A percentile compares a stretch with the other conserved stretches of the same genome.
phyloP scores from a whole-genome alignment of 163 green algal genomes.

The Coccomyxa subellipsoidea region DNA sequence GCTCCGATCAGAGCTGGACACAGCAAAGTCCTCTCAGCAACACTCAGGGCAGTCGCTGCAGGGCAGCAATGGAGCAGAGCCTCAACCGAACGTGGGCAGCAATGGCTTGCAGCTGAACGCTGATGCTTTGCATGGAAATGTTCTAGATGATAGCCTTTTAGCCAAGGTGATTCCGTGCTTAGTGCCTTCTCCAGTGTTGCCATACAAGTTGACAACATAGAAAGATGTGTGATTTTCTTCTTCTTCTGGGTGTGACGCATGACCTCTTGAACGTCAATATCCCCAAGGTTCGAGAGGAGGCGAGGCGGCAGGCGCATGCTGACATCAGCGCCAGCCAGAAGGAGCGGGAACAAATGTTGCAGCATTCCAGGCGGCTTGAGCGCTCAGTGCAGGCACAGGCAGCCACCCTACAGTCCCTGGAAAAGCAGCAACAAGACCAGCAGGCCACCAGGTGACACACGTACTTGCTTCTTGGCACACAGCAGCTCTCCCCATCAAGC shows the following conservation, averaged over 20 bases:
- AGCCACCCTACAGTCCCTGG: background rate
- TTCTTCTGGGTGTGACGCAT: no score
- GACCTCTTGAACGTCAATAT: no score
- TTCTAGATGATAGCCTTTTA: background rate
- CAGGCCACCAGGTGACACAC: background rate
- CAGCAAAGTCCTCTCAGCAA: background rate
- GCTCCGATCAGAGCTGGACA: slow-evolving; percentile 24
- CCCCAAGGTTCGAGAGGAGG: slow-evolving; percentile 2
- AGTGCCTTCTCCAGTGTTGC: no score
- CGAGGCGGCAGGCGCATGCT: background rate
- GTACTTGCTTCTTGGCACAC: background rate
- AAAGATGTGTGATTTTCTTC: no score
- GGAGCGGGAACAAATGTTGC: background rate
- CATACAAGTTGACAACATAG: no score
- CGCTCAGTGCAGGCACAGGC: background rate
- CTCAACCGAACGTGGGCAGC: background rate
- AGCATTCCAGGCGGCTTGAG: background rate
- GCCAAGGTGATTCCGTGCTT: no score
- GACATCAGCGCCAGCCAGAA: background rate
- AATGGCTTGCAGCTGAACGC: no score
- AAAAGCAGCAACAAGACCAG: background rate
- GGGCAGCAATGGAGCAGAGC: background rate
- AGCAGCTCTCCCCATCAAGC: no score
- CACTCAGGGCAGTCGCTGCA: background rate
- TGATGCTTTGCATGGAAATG: no score